Evolutionary conservation across 116 monocot species (phyloP).

Genomic region (Trichopus zeylanicus): DNA sequence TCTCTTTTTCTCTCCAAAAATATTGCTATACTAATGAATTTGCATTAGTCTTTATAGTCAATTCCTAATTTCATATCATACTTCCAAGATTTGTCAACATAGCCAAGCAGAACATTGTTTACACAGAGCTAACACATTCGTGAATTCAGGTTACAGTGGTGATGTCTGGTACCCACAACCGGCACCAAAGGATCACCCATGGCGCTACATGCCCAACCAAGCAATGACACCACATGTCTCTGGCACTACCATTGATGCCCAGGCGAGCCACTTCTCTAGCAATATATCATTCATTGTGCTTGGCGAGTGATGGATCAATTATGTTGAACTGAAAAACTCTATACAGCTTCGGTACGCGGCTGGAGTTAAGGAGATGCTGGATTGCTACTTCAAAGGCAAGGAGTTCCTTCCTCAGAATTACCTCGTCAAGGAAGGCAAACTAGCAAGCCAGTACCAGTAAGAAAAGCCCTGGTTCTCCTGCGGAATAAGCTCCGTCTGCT

Average conservation of each 20-base stretch:
- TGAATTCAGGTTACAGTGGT: conserved; percentile 79
- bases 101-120: neutral
- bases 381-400: conserved; percentile 85
- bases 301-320: neutral
- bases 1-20: too few relatives aligned
- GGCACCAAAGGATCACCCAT: conserved; percentile 96
- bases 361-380: conserved; percentile 86
- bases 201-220: conserved; percentile 96
- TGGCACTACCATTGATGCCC: conserved; percentile 90
- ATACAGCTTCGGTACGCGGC: conserved; percentile 89
- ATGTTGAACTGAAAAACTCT: neutral
- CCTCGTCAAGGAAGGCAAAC: conserved; percentile 90
- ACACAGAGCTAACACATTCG: neutral
- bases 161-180: conserved; percentile 98
- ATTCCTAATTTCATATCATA: too few relatives aligned
- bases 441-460: conserved; percentile 82
- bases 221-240: conserved; percentile 98
- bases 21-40: too few relatives aligned
- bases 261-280: conserved; percentile 28
- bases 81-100: too few relatives aligned
- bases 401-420: conserved; percentile 78
- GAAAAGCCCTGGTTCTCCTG: too few relatives aligned
- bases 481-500: too few relatives aligned
- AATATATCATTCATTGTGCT: neutral
- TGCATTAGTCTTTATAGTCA: too few relatives aligned